Percentiles rank a stretch among this genome's conserved stretches.
These are phyloP conservation scores for Claviceps spartinae DNA, from an alignment of 2,329 filamentous ascomycete species.

Conservation along the genomic window DNA sequence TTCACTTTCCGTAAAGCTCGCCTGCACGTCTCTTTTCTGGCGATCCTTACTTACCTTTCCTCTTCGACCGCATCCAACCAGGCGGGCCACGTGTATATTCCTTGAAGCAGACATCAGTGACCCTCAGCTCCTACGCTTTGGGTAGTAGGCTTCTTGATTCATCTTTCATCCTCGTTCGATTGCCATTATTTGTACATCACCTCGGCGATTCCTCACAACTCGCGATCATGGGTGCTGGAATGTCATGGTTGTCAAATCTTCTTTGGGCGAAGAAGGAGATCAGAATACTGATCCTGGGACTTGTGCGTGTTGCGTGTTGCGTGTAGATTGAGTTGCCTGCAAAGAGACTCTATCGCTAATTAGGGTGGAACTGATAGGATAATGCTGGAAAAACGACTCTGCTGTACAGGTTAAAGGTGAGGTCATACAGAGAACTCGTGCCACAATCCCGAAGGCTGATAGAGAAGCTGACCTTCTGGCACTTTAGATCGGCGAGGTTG, in stretches of 20 bases:
- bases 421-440: constrained; percentile 1
- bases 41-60: not conserved
- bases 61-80: not conserved
- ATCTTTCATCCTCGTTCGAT: too few relatives aligned
- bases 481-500: constrained; percentile 86
- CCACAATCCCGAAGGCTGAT: not conserved
- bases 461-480: not conserved
- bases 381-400: constrained; percentile 97
- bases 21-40: not conserved
- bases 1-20: not conserved
- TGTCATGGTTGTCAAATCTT: constrained; percentile 58
- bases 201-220: not conserved
- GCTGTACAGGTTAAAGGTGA: constrained; percentile 86
- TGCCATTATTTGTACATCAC: not conserved
- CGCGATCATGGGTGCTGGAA: constrained; percentile 46
- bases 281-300: constrained; percentile 81
- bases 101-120: constrained; percentile 1
- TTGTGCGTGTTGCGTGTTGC: constrained; percentile 55
- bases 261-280: constrained; percentile 96
- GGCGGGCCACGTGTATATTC: constrained; percentile 2
- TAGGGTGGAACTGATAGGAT: constrained; percentile 43
- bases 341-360: constrained; percentile 7
- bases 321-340: not conserved
- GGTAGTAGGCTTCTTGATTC: not conserved
- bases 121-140: not conserved